phyloP scores from a whole-genome alignment of 257 asterid species.

The Solanum chmielewskii region DNA sequence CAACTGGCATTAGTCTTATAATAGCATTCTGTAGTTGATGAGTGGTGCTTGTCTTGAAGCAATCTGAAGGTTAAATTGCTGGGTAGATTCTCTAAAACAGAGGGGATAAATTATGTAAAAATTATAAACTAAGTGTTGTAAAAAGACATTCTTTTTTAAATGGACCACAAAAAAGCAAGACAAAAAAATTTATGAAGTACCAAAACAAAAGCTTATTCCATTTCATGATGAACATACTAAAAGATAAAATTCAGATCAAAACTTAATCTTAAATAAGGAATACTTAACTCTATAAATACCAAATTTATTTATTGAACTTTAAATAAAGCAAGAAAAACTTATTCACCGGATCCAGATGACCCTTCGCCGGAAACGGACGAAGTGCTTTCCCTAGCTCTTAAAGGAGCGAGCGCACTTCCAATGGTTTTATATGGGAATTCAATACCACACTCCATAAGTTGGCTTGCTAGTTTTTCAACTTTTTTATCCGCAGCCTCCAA shows the following conservation, averaged over 20 bases:
- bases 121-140: too few species aligned
- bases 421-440: neutral
- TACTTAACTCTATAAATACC: neutral
- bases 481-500: neutral
- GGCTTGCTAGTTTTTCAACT: neutral
- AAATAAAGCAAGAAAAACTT: neutral
- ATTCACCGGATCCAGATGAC: neutral
- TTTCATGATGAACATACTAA: neutral
- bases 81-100: too few species aligned
- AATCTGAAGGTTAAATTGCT: too few species aligned
- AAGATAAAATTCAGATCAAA: too few species aligned
- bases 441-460: neutral
- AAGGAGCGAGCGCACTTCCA: neutral
- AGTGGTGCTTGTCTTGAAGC: too few species aligned
- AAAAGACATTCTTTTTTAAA: too few species aligned
- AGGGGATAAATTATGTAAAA: too few species aligned
- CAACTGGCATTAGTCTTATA: too few species aligned
- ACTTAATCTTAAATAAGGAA: neutral
- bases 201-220: neutral
- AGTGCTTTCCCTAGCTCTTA: neutral
- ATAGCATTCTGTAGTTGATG: too few species aligned
- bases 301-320: too few species aligned
- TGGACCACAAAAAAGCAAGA: too few species aligned
- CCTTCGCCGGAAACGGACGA: neutral
- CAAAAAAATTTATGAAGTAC: neutral